Conservation (phyloP, 2,329 filamentous ascomycete genomes). For the Chaetomiaceae sp. region DNA sequence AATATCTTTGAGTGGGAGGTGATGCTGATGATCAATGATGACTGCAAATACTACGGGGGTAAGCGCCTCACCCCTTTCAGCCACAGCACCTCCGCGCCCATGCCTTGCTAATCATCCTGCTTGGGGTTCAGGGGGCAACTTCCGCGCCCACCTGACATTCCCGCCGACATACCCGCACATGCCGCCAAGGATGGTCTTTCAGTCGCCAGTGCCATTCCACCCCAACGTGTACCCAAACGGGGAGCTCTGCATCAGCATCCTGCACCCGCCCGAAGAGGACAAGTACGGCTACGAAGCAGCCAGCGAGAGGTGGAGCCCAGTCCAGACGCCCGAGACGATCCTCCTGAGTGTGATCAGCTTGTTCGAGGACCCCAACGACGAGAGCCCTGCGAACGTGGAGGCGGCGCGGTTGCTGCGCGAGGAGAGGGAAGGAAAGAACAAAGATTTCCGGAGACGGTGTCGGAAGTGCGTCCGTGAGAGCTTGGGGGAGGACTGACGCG, state of each 20-base stretch:
- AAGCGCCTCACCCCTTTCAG: conserved; percentile 26
- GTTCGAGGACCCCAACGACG: conserved; percentile 87
- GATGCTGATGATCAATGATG: conserved; percentile 96
- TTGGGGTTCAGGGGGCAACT: conserved; percentile 67
- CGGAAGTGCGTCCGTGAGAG: conserved; percentile 76
- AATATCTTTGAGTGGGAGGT: conserved; percentile 98
- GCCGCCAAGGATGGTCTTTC: conserved; percentile 84
- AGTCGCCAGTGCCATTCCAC: conserved; percentile 78
- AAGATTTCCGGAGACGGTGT: conserved; percentile 73
- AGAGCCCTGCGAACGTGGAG: conserved; percentile 92
- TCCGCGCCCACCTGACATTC: conserved; percentile 78
- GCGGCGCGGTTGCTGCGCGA: conserved; percentile 84
- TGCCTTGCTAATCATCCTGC: conserved; percentile 2
- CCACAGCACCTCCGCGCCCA: neutral
- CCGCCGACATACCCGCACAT: conserved; percentile 79
- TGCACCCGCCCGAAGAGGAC: conserved; percentile 92
- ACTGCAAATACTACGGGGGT: conserved; percentile 92
- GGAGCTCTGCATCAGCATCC: conserved; percentile 91
- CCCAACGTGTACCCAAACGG: conserved; percentile 89
- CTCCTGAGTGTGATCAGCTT: conserved; percentile 87
- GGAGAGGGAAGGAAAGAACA: conserved; percentile 54
- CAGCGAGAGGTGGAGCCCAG: conserved; percentile 86
- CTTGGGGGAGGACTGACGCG: conserved; percentile 59
- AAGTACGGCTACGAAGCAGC: conserved; percentile 89
- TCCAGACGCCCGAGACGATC: conserved; percentile 93